Base-by-base conservation (phyloP, 139 green algal species). In the Chlamydomonas asymmetrica region DNA sequence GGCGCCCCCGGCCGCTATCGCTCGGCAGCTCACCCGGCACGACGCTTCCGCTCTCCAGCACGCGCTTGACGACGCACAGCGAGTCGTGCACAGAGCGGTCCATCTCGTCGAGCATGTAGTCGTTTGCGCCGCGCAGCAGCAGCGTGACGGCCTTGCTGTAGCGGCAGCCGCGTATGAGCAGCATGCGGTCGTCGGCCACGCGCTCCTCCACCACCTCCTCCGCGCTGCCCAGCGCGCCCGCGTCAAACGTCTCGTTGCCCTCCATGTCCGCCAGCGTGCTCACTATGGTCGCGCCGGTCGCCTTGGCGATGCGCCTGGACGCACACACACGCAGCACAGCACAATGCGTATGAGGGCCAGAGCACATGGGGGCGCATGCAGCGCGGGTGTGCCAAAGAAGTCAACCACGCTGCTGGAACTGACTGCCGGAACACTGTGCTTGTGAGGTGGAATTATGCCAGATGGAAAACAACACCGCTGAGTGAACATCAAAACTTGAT, bases 61-160 rank as follows among this genome's bases (percentile, higher is more conserved):
- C 93, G 25, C 95, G 89, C 90, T 98, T 98, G 35, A 99, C 94
- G 43, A 98, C 93, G 82, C 95, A 99, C 72, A 99, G 86, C 32
- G 96, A 92, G 78, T 99, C 96, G 79, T 99, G 96, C 63, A 99
- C 78, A 5, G 89, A 94, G 63, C 96, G 86, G 80, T 99, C 96
- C 88, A 99, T 96, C 87, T 99, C 96, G 82, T 99, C 96, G 38
- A 99, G 89, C 90, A 99, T 93, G 89, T 97, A 98, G 82, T 99
- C 96, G 80, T 99, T 99, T 37, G 96, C 96, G 40, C 96, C 96
- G 6, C 96, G 89, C 62, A 99, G 84, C 71, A 99, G 88, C 61
- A 98, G 83, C 13, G 91, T 95, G 9, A 88, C 81, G 31, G 92
- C 86, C 37, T 77, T 77, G 54, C 52, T 84, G 66, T 78, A 88